Evolutionary conservation across 768 basidiomycete species (phyloP).

Genomic region (Leccinum fibrillosum): DNA sequence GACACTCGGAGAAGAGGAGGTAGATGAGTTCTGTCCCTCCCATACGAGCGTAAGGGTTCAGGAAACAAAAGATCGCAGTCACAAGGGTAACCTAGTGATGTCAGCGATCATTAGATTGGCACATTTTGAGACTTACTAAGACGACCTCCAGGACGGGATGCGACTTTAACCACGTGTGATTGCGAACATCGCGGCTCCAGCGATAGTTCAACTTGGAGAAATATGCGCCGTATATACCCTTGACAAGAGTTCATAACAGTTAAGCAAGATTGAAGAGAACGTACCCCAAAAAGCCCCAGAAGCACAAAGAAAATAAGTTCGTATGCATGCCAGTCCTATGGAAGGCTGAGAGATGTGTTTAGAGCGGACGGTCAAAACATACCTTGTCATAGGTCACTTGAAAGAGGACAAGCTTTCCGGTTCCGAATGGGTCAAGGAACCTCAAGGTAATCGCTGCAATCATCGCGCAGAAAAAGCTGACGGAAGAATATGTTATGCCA

Average conservation of each 20-base stretch:
- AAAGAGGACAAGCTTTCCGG: slow-evolving; percentile 90
- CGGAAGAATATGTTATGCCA: slow-evolving; percentile 13
- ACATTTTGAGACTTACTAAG: slow-evolving; percentile 47
- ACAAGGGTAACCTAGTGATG: slow-evolving; percentile 63
- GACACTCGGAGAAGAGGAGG: slow-evolving; percentile 87
- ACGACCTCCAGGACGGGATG: slow-evolving; percentile 85
- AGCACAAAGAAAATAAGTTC: slow-evolving; percentile 84
- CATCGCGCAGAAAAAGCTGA: slow-evolving; percentile 96
- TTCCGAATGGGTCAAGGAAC: slow-evolving; percentile 93
- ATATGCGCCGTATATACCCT: slow-evolving; percentile 93
- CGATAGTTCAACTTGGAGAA: slow-evolving; percentile 90
- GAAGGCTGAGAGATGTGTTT: slow-evolving; percentile 2
- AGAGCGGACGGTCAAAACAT: background rate
- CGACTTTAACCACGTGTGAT: slow-evolving; percentile 71
- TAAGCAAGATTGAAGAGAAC: slow-evolving; percentile 20
- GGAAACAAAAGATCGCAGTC: slow-evolving; percentile 76
- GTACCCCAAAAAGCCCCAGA: slow-evolving; percentile 85
- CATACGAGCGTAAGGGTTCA: slow-evolving; percentile 90
- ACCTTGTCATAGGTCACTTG: slow-evolving; percentile 89
- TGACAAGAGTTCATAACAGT: slow-evolving; percentile 10
- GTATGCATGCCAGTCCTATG: slow-evolving; percentile 87
- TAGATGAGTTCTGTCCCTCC: slow-evolving; percentile 95
- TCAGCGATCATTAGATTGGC: slow-evolving; percentile 9
- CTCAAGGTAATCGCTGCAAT: slow-evolving; percentile 93
- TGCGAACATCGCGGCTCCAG: slow-evolving; percentile 83